phyloP scores from a whole-genome alignment of 345 rosid species.

The Rhizophora apiculata region DNA sequence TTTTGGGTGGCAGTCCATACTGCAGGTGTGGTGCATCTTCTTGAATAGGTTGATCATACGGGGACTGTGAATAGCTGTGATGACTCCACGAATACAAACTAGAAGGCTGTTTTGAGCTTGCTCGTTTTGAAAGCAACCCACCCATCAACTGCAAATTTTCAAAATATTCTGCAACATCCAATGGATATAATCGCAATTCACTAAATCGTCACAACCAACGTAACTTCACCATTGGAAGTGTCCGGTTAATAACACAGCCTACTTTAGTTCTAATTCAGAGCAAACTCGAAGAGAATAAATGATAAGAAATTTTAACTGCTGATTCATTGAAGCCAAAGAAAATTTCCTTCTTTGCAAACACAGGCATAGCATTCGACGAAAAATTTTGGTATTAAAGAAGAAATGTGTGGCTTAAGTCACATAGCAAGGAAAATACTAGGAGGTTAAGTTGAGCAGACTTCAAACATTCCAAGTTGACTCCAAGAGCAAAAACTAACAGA shows the following conservation, averaged over 20 bases:
- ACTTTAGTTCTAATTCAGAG: background rate
- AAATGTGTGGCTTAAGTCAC: background rate
- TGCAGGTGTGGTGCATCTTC: constrained; percentile 37
- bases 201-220: background rate
- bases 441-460: background rate
- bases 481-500: background rate
- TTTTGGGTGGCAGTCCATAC: constrained; percentile 38
- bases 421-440: background rate
- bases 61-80: constrained; percentile 36
- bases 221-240: background rate
- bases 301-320: background rate
- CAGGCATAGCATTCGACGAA: background rate
- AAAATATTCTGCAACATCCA: constrained; percentile 24
- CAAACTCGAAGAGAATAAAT: background rate
- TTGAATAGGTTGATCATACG: constrained; percentile 41
- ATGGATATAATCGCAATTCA: constrained; percentile 11
- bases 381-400: background rate
- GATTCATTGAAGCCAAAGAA: background rate
- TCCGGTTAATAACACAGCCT: background rate
- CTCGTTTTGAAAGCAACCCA: constrained; percentile 45
- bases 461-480: background rate
- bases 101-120: constrained; percentile 28
- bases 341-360: background rate
- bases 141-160: constrained; percentile 45
- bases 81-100: constrained; percentile 40